A percentile compares a stretch with the other conserved stretches of the same genome.
Evolutionary conservation across 2,329 filamentous ascomycete species (phyloP).

Genomic region (Zopfia rhizophila): DNA sequence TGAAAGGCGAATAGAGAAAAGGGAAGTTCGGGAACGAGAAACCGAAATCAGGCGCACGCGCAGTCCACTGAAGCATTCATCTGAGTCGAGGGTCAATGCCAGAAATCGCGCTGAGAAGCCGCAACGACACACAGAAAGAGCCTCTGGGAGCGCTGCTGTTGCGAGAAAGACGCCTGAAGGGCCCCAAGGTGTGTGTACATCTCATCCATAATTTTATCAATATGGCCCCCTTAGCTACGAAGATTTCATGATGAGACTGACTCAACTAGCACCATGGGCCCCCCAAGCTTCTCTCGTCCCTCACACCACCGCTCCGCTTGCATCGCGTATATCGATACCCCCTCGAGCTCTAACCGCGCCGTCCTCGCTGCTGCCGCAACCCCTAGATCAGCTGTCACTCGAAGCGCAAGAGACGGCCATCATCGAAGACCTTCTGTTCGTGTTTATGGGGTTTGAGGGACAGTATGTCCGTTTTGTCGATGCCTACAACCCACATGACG

Average conservation of each 20-base stretch:
- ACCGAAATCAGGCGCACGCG: slow-evolving; percentile 46
- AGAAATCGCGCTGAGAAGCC: slow-evolving; percentile 46
- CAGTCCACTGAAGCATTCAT: slow-evolving; percentile 49
- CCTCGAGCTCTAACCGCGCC: slow-evolving; percentile 75
- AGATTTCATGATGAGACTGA: slow-evolving; percentile 16
- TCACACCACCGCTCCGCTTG: slow-evolving; percentile 76
- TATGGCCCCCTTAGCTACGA: not conserved
- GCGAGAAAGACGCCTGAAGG: slow-evolving; percentile 39
- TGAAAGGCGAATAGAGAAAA: slow-evolving; percentile 48
- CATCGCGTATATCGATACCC: slow-evolving; percentile 71
- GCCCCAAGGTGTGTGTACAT: slow-evolving; percentile 21
- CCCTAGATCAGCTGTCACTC: slow-evolving; percentile 76
- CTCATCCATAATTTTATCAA: not conserved
- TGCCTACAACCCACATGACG: slow-evolving; percentile 82
- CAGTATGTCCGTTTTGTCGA: slow-evolving; percentile 91
- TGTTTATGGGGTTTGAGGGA: slow-evolving; percentile 99
- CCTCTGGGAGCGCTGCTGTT: slow-evolving; percentile 31
- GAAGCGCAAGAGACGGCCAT: slow-evolving; percentile 88
- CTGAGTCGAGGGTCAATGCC: slow-evolving; percentile 45
- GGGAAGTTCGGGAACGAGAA: slow-evolving; percentile 49
- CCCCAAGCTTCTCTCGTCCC: slow-evolving; percentile 81
- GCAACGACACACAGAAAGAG: slow-evolving; percentile 35
- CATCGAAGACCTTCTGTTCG: slow-evolving; percentile 89
- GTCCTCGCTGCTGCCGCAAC: slow-evolving; percentile 71
- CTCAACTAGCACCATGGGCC: slow-evolving; percentile 69